These are phyloP conservation scores for Mucor indicus DNA, from an alignment of 371 early-diverging fungal genomes.

Conservation along the genomic window DNA sequence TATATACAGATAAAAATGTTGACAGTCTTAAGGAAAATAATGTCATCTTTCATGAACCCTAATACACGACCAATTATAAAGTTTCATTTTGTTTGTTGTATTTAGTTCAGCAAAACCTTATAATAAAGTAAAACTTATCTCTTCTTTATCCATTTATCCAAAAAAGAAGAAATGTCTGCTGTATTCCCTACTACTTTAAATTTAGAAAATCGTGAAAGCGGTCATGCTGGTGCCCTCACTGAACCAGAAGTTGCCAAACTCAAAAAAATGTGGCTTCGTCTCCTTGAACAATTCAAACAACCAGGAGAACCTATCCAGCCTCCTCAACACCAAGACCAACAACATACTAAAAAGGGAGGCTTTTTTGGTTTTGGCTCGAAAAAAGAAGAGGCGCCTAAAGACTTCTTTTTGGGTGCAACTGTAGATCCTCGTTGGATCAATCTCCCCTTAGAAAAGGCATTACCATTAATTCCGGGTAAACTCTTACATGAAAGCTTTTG, in stretches of 20 bases:
- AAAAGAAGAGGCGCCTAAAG: slow-evolving; percentile 27
- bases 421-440: slow-evolving; percentile 38
- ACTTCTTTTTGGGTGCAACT: slow-evolving; percentile 48
- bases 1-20: too few relatives aligned
- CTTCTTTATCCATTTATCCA: too few relatives aligned
- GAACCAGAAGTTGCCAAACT: slow-evolving; percentile 2
- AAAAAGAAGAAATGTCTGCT: neutral
- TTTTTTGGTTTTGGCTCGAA: slow-evolving; percentile 28
- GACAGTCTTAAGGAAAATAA: too few relatives aligned
- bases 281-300: slow-evolving; percentile 48
- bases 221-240: slow-evolving; percentile 29
- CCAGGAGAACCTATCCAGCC: slow-evolving; percentile 21
- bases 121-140: too few relatives aligned
- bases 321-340: slow-evolving; percentile 10
- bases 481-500: slow-evolving; percentile 46
- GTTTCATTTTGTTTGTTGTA: too few relatives aligned
- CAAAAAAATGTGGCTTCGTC: slow-evolving; percentile 36
- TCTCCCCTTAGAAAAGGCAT: slow-evolving; percentile 38
- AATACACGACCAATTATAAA: too few relatives aligned
- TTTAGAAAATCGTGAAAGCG: slow-evolving; percentile 17
- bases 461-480: slow-evolving; percentile 34
- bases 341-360: slow-evolving; percentile 11
- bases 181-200: slow-evolving; percentile 5
- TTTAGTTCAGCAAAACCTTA: too few relatives aligned
- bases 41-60: too few relatives aligned